Evolutionary conservation across 1,284 basidiomycete genomes (phyloP).

Genomic region (Trametes polyzona): DNA sequence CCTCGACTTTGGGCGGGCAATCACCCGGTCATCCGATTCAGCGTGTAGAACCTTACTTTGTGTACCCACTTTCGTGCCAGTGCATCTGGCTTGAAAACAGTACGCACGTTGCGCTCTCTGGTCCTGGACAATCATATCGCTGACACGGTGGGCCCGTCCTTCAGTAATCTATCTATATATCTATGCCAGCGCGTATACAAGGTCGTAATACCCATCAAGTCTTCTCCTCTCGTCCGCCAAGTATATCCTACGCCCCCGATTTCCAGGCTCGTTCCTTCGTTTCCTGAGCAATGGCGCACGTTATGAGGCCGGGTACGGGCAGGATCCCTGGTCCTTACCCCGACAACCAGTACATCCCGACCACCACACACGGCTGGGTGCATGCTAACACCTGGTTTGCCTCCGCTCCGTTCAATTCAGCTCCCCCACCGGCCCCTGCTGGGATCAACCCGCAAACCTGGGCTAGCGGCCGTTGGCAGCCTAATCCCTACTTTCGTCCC

Average conservation of each 20-base stretch:
- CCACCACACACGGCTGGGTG: conserved; percentile 21
- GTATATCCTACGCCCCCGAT: conserved; percentile 6
- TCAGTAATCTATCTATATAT: conserved; percentile 27
- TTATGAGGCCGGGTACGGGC: conserved; percentile 12
- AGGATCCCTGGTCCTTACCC: conserved; percentile 10
- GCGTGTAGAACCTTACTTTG: too few species aligned
- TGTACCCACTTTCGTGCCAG: conserved; percentile 4
- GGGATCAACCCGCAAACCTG: conserved; percentile 35
- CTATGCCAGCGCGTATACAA: conserved; percentile 28
- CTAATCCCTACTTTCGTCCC: conserved; percentile 33
- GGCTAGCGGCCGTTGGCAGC: conserved; percentile 34
- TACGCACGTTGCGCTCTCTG: not conserved
- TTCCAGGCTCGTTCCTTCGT: not conserved
- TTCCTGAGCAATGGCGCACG: conserved; percentile 4
- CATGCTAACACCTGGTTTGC: conserved; percentile 20
- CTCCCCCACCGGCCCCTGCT: conserved; percentile 34
- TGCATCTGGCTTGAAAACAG: conserved; percentile 8
- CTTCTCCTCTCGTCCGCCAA: conserved; percentile 11
- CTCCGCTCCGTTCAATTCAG: conserved; percentile 25
- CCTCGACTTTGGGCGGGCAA: too few species aligned
- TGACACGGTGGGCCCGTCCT: conserved; percentile 1
- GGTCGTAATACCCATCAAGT: conserved; percentile 13
- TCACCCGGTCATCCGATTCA: too few species aligned
- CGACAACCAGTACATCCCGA: conserved; percentile 17
- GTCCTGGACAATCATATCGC: not conserved